A percentile compares a stretch with the other conserved stretches of the same genome.
phyloP scores from a whole-genome alignment of 768 basidiomycete genomes.

The Termitomyces sp. region DNA sequence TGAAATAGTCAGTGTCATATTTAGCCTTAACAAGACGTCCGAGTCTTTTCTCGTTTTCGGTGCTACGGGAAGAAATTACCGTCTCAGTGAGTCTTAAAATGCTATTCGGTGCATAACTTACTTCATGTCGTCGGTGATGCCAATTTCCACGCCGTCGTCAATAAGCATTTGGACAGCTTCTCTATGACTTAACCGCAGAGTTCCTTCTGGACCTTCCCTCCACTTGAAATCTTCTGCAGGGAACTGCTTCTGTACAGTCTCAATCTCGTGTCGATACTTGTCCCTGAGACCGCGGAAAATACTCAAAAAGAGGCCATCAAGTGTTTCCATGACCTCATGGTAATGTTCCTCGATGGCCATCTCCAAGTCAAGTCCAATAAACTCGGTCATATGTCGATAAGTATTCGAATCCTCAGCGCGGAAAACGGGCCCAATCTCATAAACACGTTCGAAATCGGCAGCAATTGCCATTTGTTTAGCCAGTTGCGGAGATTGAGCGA shows the following conservation, averaged over 20 bases:
- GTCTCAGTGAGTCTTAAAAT: conserved; percentile 7
- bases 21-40: conserved; percentile 87
- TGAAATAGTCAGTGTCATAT: conserved; percentile 97
- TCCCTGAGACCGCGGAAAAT: conserved; percentile 84
- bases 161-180: conserved; percentile 86
- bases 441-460: conserved; percentile 96
- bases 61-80: conserved; percentile 41
- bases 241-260: conserved; percentile 77
- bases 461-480: conserved; percentile 99
- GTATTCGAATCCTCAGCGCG: conserved; percentile 97
- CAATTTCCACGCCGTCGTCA: conserved; percentile 78
- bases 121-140: conserved; percentile 87
- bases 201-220: conserved; percentile 86
- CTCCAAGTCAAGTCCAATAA: conserved; percentile 97
- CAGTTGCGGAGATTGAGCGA: conserved; percentile 95
- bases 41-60: conserved; percentile 91
- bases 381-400: conserved; percentile 97
- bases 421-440: conserved; percentile 96
- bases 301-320: conserved; percentile 80
- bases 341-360: conserved; percentile 99
- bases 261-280: conserved; percentile 78
- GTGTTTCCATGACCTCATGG: conserved; percentile 91
- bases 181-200: conserved; percentile 77
- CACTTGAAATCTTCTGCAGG: conserved; percentile 96
- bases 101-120: conserved; percentile 24